Evolutionary conservation across 495 filamentous ascomycete genomes (phyloP).

Genomic region (Aspergillus saccharolyticus): DNA sequence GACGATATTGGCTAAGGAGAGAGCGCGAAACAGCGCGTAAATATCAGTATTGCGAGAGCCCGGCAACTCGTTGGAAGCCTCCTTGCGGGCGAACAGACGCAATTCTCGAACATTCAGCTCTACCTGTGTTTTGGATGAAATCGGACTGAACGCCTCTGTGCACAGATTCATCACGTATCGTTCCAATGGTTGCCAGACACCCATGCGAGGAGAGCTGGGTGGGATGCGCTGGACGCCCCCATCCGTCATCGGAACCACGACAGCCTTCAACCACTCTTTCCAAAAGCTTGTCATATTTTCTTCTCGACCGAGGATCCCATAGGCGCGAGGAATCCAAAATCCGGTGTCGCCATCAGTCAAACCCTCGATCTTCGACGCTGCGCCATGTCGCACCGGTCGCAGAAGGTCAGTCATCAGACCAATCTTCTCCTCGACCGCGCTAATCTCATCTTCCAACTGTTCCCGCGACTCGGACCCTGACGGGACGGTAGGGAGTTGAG

Average conservation of each 20-base stretch:
- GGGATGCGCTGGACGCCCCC: constrained; percentile 78
- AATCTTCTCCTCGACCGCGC: constrained; percentile 95
- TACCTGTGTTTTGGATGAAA: constrained; percentile 91
- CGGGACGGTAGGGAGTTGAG: constrained; percentile 69
- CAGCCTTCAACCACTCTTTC: constrained; percentile 96
- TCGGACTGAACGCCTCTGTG: constrained; percentile 86
- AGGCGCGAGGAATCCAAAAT: constrained; percentile 92
- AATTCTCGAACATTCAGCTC: constrained; percentile 88
- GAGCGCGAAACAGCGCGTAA: constrained; percentile 83
- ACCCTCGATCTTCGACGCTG: constrained; percentile 95
- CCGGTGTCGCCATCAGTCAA: constrained; percentile 94
- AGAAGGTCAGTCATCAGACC: constrained; percentile 92
- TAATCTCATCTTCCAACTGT: constrained; percentile 85
- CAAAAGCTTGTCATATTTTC: constrained; percentile 82
- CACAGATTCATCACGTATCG: constrained; percentile 97
- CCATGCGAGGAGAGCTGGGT: constrained; percentile 81
- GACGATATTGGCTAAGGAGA: constrained; percentile 87
- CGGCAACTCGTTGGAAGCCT: constrained; percentile 89
- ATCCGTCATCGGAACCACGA: constrained; percentile 91
- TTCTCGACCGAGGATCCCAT: constrained; percentile 88
- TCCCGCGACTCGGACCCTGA: constrained; percentile 81
- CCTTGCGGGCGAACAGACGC: constrained; percentile 85
- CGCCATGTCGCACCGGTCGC: constrained; percentile 85
- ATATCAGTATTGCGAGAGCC: constrained; percentile 89
- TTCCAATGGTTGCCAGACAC: constrained; percentile 95